phyloP scores from a whole-genome alignment of 2,329 filamentous ascomycete species.

The Myriosclerotinia curreyana region DNA sequence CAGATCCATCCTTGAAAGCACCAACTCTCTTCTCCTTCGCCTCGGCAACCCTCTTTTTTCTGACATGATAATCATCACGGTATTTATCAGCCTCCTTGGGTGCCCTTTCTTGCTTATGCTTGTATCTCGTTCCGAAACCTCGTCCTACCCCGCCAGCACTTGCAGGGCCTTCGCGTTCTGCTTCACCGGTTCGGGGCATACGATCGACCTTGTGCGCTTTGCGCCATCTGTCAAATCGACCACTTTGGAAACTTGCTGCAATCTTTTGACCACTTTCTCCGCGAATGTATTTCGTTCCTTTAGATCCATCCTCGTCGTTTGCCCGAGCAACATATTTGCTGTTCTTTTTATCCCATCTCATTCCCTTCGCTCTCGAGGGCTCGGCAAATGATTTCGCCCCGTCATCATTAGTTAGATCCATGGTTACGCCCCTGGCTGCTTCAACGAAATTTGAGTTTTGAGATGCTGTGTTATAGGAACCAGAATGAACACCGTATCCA shows the following conservation, averaged over 20 bases:
- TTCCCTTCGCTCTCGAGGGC: slow-evolving; percentile 64
- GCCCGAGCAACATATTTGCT: slow-evolving; percentile 90
- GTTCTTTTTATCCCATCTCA: slow-evolving; percentile 96
- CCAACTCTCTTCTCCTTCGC: slow-evolving; percentile 82
- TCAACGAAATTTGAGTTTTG: slow-evolving; percentile 73
- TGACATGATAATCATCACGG: slow-evolving; percentile 83
- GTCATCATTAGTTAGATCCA: slow-evolving; percentile 93
- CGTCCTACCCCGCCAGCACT: slow-evolving; percentile 39
- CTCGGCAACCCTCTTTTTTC: slow-evolving; percentile 85
- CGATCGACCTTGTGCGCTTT: slow-evolving; percentile 77
- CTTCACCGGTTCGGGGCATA: slow-evolving; percentile 78
- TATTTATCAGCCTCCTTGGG: slow-evolving; percentile 93
- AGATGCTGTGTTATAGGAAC: slow-evolving; percentile 52
- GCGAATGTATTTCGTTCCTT: slow-evolving; percentile 67
- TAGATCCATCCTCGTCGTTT: slow-evolving; percentile 93
- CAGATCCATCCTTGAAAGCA: slow-evolving; percentile 67
- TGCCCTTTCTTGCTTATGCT: slow-evolving; percentile 81
- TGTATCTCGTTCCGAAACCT: slow-evolving; percentile 60
- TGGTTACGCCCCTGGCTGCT: slow-evolving; percentile 79
- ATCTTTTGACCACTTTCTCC: slow-evolving; percentile 97
- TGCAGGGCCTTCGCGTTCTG: slow-evolving; percentile 53
- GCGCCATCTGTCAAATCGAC: slow-evolving; percentile 90
- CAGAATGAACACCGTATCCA: slow-evolving; percentile 88
- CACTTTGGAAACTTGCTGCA: slow-evolving; percentile 86
- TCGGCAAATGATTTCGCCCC: slow-evolving; percentile 74